phyloP scores from a whole-genome alignment of 2,329 filamentous ascomycete genomes.

The Aspergillus sp. region DNA sequence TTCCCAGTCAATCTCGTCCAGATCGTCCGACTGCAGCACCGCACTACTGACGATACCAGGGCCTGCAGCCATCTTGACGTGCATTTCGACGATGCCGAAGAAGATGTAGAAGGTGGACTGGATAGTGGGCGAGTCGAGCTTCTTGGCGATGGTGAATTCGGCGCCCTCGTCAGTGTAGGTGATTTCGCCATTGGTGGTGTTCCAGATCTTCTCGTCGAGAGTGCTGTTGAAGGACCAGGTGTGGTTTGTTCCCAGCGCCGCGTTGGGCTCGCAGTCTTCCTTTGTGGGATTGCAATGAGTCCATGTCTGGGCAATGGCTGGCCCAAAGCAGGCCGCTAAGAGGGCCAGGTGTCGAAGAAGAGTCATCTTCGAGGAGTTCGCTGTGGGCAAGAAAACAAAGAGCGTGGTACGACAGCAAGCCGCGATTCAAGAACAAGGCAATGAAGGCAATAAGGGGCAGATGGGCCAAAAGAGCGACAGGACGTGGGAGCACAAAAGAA shows the following conservation, averaged over 20 bases:
- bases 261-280: slow-evolving; percentile 66
- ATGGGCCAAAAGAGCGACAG: slow-evolving; percentile 21
- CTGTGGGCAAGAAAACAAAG: background rate
- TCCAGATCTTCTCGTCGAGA: slow-evolving; percentile 62
- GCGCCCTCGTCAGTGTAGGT: slow-evolving; percentile 65
- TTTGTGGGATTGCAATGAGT: slow-evolving; percentile 78
- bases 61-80: slow-evolving; percentile 73
- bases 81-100: slow-evolving; percentile 75
- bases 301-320: slow-evolving; percentile 65
- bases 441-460: slow-evolving; percentile 6
- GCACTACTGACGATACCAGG: slow-evolving; percentile 76
- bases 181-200: slow-evolving; percentile 66
- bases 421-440: background rate
- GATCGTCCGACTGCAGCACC: slow-evolving; percentile 78
- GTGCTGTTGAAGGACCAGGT: slow-evolving; percentile 65
- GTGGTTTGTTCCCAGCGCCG: slow-evolving; percentile 65
- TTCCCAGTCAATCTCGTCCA: slow-evolving; percentile 81
- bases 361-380: slow-evolving; percentile 20
- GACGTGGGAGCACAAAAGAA: slow-evolving; percentile 20
- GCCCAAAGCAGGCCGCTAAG: slow-evolving; percentile 28
- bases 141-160: slow-evolving; percentile 67
- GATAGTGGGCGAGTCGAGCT: slow-evolving; percentile 75
- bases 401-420: slow-evolving; percentile 3
- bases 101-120: slow-evolving; percentile 81
- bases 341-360: slow-evolving; percentile 27